These are phyloP conservation scores for Acaromyces ingoldii DNA, from an alignment of 1,284 basidiomycete species.

Conservation along the genomic window DNA sequence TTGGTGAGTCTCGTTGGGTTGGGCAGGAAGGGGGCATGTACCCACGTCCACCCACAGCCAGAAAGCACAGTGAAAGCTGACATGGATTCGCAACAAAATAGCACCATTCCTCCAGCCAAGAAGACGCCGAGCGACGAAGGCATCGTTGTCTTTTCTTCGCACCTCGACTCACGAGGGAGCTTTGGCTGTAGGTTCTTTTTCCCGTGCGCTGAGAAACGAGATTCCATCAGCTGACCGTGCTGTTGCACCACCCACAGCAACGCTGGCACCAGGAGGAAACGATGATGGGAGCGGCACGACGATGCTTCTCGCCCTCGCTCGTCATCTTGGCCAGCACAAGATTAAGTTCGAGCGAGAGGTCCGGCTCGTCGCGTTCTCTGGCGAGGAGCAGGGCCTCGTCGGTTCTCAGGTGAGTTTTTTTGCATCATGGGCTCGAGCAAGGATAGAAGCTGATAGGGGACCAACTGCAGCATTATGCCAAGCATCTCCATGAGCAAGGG, in stretches of 20 bases:
- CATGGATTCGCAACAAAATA: no score
- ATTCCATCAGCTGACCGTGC: no score
- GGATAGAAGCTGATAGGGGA: no score
- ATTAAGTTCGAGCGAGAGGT: slow-evolving; percentile 28
- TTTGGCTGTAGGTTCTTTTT: no score
- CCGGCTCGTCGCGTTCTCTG: slow-evolving; percentile 47
- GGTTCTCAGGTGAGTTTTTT: no score
- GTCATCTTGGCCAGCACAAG: slow-evolving; percentile 17
- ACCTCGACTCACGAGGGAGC: slow-evolving; percentile 41
- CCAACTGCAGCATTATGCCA: slow-evolving; percentile 24
- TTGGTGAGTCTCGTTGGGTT: slow-evolving; percentile 15
- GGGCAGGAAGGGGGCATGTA: slow-evolving; percentile 3
- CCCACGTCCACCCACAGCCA: no score
- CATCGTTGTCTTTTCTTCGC: slow-evolving; percentile 44
- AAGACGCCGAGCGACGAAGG: no score
- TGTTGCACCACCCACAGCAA: no score
- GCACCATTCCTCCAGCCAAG: no score
- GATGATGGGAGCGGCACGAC: slow-evolving; percentile 35
- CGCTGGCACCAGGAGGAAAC: slow-evolving; percentile 43
- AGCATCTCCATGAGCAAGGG: slow-evolving; percentile 1
- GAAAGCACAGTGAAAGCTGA: no score
- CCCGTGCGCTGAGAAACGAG: no score
- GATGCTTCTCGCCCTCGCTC: slow-evolving; percentile 44
- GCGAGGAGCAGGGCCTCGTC: slow-evolving; percentile 51
- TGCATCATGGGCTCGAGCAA: no score